Percentiles rank a stretch among this genome's conserved stretches.
These are phyloP conservation scores for Taxillus chinensis DNA, from an alignment of 164 flowering plant species.

Conservation along the genomic window DNA sequence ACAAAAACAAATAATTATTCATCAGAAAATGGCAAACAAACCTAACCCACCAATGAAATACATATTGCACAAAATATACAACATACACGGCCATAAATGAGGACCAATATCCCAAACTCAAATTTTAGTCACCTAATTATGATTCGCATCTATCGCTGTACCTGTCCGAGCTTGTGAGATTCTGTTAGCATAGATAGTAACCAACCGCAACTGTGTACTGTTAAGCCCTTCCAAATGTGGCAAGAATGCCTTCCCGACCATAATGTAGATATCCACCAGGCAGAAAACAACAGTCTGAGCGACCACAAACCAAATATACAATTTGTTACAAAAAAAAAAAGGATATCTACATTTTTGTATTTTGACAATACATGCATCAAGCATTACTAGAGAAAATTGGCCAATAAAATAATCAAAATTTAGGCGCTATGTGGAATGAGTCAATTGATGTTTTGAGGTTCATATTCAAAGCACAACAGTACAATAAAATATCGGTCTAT, in stretches of 20 bases:
- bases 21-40: neutral
- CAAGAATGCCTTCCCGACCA: constrained; percentile 86
- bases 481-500: too few species aligned
- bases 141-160: constrained; percentile 42
- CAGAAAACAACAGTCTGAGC: constrained; percentile 95
- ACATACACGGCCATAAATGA: constrained; percentile 19
- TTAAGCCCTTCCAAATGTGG: constrained; percentile 89
- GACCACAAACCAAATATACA: neutral
- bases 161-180: constrained; percentile 95
- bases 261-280: constrained; percentile 91
- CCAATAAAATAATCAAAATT: too few species aligned
- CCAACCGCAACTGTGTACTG: constrained; percentile 85
- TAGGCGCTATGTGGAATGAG: too few species aligned
- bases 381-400: too few species aligned
- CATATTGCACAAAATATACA: constrained; percentile 23
- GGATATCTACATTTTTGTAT: too few species aligned
- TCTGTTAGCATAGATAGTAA: constrained; percentile 92
- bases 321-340: too few species aligned
- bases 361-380: too few species aligned
- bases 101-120: constrained; percentile 1
- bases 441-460: too few species aligned
- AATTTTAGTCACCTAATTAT: constrained; percentile 16
- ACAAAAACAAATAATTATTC: too few species aligned
- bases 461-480: too few species aligned
- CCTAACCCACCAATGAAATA: constrained; percentile 5